phyloP scores from a whole-genome alignment of 495 filamentous ascomycete genomes.

The Jackrogersella multiformis region DNA sequence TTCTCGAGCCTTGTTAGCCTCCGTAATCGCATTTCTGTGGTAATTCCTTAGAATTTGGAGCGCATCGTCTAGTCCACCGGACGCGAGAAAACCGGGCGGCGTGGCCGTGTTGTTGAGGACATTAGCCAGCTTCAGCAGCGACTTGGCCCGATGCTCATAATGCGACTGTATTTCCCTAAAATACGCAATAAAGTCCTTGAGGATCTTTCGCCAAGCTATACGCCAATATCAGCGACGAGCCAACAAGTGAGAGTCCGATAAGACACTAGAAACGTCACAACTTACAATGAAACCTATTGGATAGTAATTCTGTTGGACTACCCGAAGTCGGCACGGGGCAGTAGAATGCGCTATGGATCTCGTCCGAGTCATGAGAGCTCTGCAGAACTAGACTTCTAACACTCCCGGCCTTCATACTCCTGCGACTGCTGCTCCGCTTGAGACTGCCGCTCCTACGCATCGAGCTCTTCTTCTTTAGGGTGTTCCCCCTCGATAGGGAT shows the following conservation, averaged over 20 bases:
- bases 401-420: conserved; percentile 81
- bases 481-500: conserved; percentile 73
- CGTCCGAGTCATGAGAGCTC: conserved; percentile 68
- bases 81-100: conserved; percentile 74
- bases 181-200: conserved; percentile 94
- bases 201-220: conserved; percentile 90
- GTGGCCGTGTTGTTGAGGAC: conserved; percentile 80
- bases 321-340: conserved; percentile 88
- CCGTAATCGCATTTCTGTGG: conserved; percentile 80
- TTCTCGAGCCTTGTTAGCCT: conserved; percentile 88
- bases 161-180: conserved; percentile 92
- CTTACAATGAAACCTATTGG: conserved; percentile 89
- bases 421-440: conserved; percentile 79
- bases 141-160: conserved; percentile 87
- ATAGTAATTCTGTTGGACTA: conserved; percentile 88
- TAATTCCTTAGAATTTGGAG: conserved; percentile 80
- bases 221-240: conserved; percentile 1
- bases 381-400: conserved; percentile 77
- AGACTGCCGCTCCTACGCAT: conserved; percentile 76
- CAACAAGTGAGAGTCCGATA: not conserved
- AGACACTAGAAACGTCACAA: conserved; percentile 16
- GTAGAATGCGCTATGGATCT: conserved; percentile 84
- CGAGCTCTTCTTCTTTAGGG: conserved; percentile 86
- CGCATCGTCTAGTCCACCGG: conserved; percentile 86
- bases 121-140: conserved; percentile 82